These are phyloP conservation scores for Ceratocystis cubensis DNA, from an alignment of 2,329 filamentous ascomycete genomes.

Conservation along the genomic window DNA sequence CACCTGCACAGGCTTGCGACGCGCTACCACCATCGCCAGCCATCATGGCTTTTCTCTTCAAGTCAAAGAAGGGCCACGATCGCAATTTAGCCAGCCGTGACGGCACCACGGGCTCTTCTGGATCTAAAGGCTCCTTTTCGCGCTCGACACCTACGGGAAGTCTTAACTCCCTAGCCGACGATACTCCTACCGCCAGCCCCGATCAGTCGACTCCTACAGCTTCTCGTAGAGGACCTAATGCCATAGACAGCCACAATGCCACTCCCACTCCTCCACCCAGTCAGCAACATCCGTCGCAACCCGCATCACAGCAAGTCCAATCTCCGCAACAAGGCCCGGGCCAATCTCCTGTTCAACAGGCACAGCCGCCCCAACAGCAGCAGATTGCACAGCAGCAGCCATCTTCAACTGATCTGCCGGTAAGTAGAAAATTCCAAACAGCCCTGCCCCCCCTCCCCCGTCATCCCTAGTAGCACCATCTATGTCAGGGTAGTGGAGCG, in stretches of 20 bases:
- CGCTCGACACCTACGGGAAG: slow-evolving; percentile 67
- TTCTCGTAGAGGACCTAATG: slow-evolving; percentile 40
- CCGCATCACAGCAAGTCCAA: slow-evolving; percentile 7
- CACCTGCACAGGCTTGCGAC: slow-evolving; percentile 5
- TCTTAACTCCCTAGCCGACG: slow-evolving; percentile 56
- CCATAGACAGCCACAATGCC: slow-evolving; percentile 15
- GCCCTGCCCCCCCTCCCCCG: not conserved
- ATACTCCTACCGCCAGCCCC: slow-evolving; percentile 45
- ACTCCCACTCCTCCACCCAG: slow-evolving; percentile 10
- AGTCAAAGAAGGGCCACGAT: slow-evolving; percentile 65
- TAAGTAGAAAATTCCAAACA: slow-evolving; percentile 27
- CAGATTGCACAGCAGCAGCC: slow-evolving; percentile 21
- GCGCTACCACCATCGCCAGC: slow-evolving; percentile 8
- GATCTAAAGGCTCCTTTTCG: slow-evolving; percentile 36
- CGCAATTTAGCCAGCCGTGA: slow-evolving; percentile 45
- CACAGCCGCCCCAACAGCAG: slow-evolving; percentile 30
- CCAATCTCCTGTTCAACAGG: slow-evolving; percentile 18
- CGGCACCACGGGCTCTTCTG: slow-evolving; percentile 19
- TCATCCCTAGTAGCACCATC: slow-evolving; percentile 7
- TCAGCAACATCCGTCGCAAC: slow-evolving; percentile 7
- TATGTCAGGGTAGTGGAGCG: slow-evolving; percentile 2
- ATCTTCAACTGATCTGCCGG: slow-evolving; percentile 31
- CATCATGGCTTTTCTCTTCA: slow-evolving; percentile 69
- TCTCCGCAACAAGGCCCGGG: slow-evolving; percentile 22
- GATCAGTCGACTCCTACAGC: slow-evolving; percentile 35